Evolutionary conservation across 345 rosid species (phyloP), one percentile per base, ranked within the genome.

Genomic region (Turnera subulata): DNA sequence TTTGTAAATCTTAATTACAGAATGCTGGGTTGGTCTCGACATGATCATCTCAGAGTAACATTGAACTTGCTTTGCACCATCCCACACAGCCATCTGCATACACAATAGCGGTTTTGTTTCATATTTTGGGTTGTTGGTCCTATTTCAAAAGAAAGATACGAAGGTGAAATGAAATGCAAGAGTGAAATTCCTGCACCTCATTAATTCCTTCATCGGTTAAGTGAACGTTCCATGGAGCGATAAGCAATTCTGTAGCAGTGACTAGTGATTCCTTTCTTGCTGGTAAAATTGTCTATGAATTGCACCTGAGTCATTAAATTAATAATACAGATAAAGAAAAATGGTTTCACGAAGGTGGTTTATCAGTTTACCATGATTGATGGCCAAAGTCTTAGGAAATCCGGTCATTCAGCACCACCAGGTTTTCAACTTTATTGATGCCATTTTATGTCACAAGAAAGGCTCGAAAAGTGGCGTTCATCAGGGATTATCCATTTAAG

Each of bases 181-280:
- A n/a, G 11, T 22, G 1, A 20, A 19, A 58, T 80, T 84, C 99
- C 96, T 89, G 99, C 67, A 93, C 73, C 15, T 77, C 76, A 57
- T 93, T 87, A 61, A 89, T 73, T 74, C 89, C 97, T 26, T 93
- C 96, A 12, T 93, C 96, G 0, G 95, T 87, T 19, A 87, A n/a
- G 95, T 18, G 96, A 87, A 8, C 95, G 84, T 56, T 88, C 97
- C 96, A 82, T 90, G 73, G 99, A 93, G n/a, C 96, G 87, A 53
- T 90, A 88, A 9, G 86, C 79, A 58, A 90, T 85, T 75, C 96
- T 74, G 70, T 93, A 89, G 68, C 96, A 90, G 59, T 93, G 96
- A 67, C 99, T 84, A 0, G 92, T 87, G 92, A 73, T 84, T 61
- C 92, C 99, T 78, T 87, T 81, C 81, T 87, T 82, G 76, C 87